Evolutionary conservation across 1,284 basidiomycete species (phyloP).

Genomic region (Kalmanozyma brasiliensis): DNA sequence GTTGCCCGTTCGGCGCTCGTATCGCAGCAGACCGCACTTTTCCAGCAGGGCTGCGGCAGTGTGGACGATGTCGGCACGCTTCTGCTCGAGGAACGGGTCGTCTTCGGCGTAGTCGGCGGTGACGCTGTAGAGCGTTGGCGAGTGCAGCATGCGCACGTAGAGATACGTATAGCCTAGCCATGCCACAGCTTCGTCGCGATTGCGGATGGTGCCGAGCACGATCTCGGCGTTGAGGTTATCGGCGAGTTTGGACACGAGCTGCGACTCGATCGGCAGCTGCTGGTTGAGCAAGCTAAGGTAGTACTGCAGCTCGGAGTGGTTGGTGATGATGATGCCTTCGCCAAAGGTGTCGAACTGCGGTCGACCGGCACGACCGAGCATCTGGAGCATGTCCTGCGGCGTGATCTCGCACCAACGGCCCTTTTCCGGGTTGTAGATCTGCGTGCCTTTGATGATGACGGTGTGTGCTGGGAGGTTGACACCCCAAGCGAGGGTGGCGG

Average conservation of each 20-base stretch:
- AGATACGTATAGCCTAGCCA: slow-evolving; percentile 74
- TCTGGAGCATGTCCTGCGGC: slow-evolving; percentile 95
- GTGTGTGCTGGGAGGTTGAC: slow-evolving; percentile 98
- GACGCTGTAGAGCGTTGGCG: slow-evolving; percentile 88
- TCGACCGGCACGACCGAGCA: slow-evolving; percentile 97
- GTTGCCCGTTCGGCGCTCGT: slow-evolving; percentile 86
- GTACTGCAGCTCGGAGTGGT: slow-evolving; percentile 95
- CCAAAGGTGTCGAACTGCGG: slow-evolving; percentile 98
- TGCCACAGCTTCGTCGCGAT: slow-evolving; percentile 92
- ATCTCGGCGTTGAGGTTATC: slow-evolving; percentile 99
- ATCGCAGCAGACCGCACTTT: slow-evolving; percentile 92
- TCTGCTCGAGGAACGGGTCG: slow-evolving; percentile 86
- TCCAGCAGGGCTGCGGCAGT: slow-evolving; percentile 93
- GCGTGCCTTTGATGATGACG: slow-evolving; percentile 99
- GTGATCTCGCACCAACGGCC: slow-evolving; percentile 97
- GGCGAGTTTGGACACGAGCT: slow-evolving; percentile 89
- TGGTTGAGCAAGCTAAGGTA: slow-evolving; percentile 72
- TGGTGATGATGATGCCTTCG: slow-evolving; percentile 98
- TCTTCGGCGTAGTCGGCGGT: slow-evolving; percentile 90
- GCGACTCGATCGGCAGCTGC: slow-evolving; percentile 85
- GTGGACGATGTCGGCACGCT: slow-evolving; percentile 91
- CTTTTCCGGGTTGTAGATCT: slow-evolving; percentile 99
- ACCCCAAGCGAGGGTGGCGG: slow-evolving; percentile 98
- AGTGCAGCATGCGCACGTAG: slow-evolving; percentile 95
- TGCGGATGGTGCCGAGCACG: slow-evolving; percentile 92